Evolutionary conservation across 306 rosid species (phyloP).

Genomic region (Begonia peltatifolia): DNA sequence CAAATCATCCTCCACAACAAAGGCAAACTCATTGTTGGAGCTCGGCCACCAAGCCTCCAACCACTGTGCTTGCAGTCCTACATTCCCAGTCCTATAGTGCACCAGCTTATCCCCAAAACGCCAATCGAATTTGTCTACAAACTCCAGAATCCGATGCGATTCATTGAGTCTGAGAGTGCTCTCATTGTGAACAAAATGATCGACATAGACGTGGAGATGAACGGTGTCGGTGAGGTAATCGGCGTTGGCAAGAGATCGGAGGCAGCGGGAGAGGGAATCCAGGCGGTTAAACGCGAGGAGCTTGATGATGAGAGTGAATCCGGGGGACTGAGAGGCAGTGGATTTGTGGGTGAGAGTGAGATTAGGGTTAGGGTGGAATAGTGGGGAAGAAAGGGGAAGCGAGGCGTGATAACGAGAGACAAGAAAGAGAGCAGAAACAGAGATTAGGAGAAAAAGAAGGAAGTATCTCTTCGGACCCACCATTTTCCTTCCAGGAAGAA

Average conservation of each 20-base stretch:
- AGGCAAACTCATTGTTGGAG: slow-evolving; percentile 64
- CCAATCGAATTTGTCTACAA: slow-evolving; percentile 59
- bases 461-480: slow-evolving; percentile 49
- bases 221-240: slow-evolving; percentile 69
- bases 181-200: slow-evolving; percentile 31
- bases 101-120: slow-evolving; percentile 57
- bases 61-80: slow-evolving; percentile 92
- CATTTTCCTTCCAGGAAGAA: slow-evolving; percentile 18
- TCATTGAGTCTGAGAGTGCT: slow-evolving; percentile 25
- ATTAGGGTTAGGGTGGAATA: slow-evolving; percentile 19
- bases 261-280: slow-evolving; percentile 69
- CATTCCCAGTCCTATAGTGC: slow-evolving; percentile 65
- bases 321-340: slow-evolving; percentile 13
- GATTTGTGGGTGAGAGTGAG: slow-evolving; percentile 17
- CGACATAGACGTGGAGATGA: slow-evolving; percentile 61
- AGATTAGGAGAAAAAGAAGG: slow-evolving; percentile 44
- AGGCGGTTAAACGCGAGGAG: slow-evolving; percentile 70
- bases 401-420: slow-evolving; percentile 22
- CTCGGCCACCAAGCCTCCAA: slow-evolving; percentile 97
- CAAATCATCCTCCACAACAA: slow-evolving; percentile 85
- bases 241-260: slow-evolving; percentile 69
- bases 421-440: slow-evolving; percentile 19
- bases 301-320: slow-evolving; percentile 50
- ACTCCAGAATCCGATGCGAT: slow-evolving; percentile 54
- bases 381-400: slow-evolving; percentile 7